A percentile compares a stretch with the other conserved stretches of the same genome.
Evolutionary conservation across 768 basidiomycete genomes (phyloP).

Genomic region (Sarcodon aspratus): DNA sequence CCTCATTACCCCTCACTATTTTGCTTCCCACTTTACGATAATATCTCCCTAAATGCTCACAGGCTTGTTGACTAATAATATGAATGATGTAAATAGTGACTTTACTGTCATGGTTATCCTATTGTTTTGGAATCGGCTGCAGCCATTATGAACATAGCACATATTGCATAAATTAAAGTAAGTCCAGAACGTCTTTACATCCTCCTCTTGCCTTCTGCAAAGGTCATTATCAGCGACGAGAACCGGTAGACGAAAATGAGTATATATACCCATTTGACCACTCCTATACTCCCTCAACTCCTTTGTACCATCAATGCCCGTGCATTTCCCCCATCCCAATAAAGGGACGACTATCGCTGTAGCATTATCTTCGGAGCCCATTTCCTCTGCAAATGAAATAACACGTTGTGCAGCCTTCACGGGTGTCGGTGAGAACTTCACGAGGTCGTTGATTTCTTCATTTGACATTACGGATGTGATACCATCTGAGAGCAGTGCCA

Average conservation of each 20-base stretch:
- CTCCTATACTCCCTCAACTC: conserved; percentile 75
- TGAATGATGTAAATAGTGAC: too few relatives aligned
- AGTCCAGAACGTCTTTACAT: background rate
- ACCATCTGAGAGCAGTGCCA: conserved; percentile 89
- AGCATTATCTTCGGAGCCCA: conserved; percentile 85
- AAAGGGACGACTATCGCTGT: conserved; percentile 88
- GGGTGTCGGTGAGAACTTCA: conserved; percentile 58
- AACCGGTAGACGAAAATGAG: background rate
- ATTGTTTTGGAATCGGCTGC: too few relatives aligned
- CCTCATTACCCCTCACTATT: too few relatives aligned
- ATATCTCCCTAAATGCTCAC: too few relatives aligned
- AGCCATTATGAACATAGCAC: too few relatives aligned
- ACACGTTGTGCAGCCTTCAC: conserved; percentile 76
- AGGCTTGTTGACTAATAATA: too few relatives aligned
- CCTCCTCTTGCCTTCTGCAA: background rate
- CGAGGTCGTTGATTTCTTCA: conserved; percentile 89
- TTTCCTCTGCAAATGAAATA: conserved; percentile 76
- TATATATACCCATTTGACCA: conserved; percentile 22
- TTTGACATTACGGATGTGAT: conserved; percentile 86
- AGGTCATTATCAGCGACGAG: background rate
- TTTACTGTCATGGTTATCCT: too few relatives aligned
- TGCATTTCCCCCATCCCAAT: conserved; percentile 80
- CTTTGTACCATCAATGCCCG: conserved; percentile 72
- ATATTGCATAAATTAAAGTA: too few relatives aligned
- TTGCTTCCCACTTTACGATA: too few relatives aligned